Percentiles rank a stretch among this genome's conserved stretches.
Evolutionary conservation across 345 rosid species (phyloP).

Genomic region (Rubroshorea leprosula): DNA sequence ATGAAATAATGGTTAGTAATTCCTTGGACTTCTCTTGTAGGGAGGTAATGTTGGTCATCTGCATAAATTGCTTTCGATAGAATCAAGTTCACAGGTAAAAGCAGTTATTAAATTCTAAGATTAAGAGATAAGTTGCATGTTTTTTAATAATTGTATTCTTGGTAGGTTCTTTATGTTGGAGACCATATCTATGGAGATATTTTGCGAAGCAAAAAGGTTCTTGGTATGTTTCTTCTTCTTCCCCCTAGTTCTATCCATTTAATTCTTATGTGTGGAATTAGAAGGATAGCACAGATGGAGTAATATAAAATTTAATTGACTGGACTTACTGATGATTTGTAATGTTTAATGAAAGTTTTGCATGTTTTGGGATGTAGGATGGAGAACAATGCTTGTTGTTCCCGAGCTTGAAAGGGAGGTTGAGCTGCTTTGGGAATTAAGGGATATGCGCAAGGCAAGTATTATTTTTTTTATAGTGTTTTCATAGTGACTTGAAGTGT

Average conservation of each 20-base stretch:
- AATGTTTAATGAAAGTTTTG: background rate
- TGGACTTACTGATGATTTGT: too few relatives aligned
- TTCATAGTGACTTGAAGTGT: background rate
- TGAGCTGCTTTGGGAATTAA: conserved; percentile 70
- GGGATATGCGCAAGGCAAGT: conserved; percentile 69
- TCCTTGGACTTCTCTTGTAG: conserved; percentile 29
- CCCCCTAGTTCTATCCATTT: background rate
- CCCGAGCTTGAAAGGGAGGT: conserved; percentile 98
- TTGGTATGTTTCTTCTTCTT: conserved; percentile 44
- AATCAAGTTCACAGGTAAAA: conserved; percentile 83
- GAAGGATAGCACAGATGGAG: background rate
- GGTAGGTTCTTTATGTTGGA: conserved; percentile 91
- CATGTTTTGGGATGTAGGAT: conserved; percentile 38
- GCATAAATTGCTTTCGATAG: conserved; percentile 88
- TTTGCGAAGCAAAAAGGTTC: conserved; percentile 89
- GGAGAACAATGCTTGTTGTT: conserved; percentile 98
- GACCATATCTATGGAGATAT: conserved; percentile 99
- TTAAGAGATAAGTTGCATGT: background rate
- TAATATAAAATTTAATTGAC: too few relatives aligned
- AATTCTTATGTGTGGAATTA: background rate
- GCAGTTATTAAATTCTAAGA: background rate
- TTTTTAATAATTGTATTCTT: conserved; percentile 17
- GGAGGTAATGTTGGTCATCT: conserved; percentile 97
- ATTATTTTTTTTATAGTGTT: background rate
- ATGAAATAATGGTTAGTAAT: background rate